Base-by-base conservation (phyloP, 2,329 filamentous ascomycete species). In the Alternaria sp. region DNA sequence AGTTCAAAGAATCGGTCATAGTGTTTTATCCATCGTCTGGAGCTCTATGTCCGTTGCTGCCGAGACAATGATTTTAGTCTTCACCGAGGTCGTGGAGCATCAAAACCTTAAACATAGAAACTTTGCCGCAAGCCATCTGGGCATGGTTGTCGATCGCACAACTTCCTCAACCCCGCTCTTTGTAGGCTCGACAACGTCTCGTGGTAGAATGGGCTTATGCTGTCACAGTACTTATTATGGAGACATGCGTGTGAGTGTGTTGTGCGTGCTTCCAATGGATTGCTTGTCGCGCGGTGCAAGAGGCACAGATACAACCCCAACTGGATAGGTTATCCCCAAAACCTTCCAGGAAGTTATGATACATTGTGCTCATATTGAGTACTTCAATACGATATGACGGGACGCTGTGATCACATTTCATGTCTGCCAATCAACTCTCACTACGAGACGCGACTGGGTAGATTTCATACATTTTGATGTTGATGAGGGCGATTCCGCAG, bases 301-400 rank as follows among this genome's bases (percentile, higher is more conserved):
- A 22, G 40, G 40, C 14, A 41, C 3, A 3, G 10, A 41, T 8
- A 40, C 1, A 20, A 10, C n/a, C 10, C 0, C 9, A 25, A 25
- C 22, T 25, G 22, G 22, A 2, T 25, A 5, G 9, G n/a, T 20
- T 1, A 18, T 20, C 1, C 7, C 9, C 6, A 11, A 40, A 38
- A 6, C 38, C 20, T 40, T 0, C n/a, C 16, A 20, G 38, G n/a
- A 25, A 25, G 22, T 25, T 25, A 25, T 25, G 22, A 0, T 25
- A 25, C 22, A 25, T 25, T 25, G 0, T 2, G 6, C 22, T 25
- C 22, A 7, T 25, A 25, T 25, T 20, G 18, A 27, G 25, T 0
- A 6, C 28, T 30, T 30, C 28, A 12, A 5, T 27, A 0, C 0
- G 3, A 0, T 40, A 5, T 22, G 2, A 8, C 5, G 4, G 11